Evolutionary conservation across 2,329 filamentous ascomycete species (phyloP), one percentile per base, ranked within the genome.

Genomic region (Tolypocladium sp.): DNA sequence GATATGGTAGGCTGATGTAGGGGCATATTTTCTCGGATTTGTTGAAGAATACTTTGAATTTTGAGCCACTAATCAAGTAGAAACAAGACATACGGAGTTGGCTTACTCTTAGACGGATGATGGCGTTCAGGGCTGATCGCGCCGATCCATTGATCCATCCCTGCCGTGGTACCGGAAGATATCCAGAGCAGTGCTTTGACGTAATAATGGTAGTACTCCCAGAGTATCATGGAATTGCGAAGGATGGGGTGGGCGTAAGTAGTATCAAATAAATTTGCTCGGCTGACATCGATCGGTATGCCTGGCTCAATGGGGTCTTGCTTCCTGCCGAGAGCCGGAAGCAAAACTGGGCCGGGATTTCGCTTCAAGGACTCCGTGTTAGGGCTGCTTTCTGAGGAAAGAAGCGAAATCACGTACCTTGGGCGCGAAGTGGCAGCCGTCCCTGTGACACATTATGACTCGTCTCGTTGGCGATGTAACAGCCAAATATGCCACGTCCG

Each of bases 241-340:
- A 79, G 67, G 9, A 73, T 62, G 7, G 70, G 70, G 30, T 77
- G 76, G 7, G 77, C 73, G 58, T 79, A 79, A 4, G 75, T 71
- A 0, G 76, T 78, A 61, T 79, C 77, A 60, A 80, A 78, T 5
- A 79, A 64, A 59, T 73, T 77, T 15, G 76, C 76, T 3, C 72
- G 66, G 13, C 71, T 70, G 12, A 74, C 71, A 60, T 79, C 77
- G 27, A 76, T 69, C 1, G 76, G 76, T 22, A 77, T 74, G 46
- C 73, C 74, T 13, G 68, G 72, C 12, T 61, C 60, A 1, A 54
- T 35, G 6, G 57, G 59, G 15, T 62, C 27, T 30, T 30, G 27
- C 27, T 30, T 30, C 27, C 27, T 30, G 27, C 27, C 27, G 27
- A 30, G 27, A 30, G 27, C 27, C 27, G 27, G 27, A 30, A 30